Conservation (phyloP, 352 stramenopile species). For the Globisporangium splendens region DNA sequence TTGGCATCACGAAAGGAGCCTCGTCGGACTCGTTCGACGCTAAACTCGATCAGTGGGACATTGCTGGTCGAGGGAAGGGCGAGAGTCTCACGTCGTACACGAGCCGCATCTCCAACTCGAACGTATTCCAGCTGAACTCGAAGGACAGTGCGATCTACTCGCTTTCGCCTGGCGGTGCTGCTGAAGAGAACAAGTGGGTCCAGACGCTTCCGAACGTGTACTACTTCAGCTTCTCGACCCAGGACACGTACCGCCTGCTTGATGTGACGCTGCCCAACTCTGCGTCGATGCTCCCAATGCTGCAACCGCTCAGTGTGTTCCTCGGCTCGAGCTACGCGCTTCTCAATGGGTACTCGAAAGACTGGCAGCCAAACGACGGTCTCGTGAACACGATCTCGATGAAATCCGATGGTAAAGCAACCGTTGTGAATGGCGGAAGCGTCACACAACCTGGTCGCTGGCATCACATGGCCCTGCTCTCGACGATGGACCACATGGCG, state of each 20-base stretch:
- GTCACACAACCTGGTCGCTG: slow-evolving; percentile 17
- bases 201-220: slow-evolving; percentile 25
- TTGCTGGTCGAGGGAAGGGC: slow-evolving; percentile 5
- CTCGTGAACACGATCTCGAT: slow-evolving; percentile 22
- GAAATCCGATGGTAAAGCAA: slow-evolving; percentile 15
- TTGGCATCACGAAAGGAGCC: slow-evolving; percentile 11
- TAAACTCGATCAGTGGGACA: slow-evolving; percentile 33
- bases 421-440: slow-evolving; percentile 11
- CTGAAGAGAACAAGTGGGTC: slow-evolving; percentile 30
- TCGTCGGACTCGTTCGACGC: slow-evolving; percentile 18
- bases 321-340: slow-evolving; percentile 18
- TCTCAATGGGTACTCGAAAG: slow-evolving; percentile 1
- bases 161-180: slow-evolving; percentile 20
- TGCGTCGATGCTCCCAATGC: slow-evolving; percentile 16
- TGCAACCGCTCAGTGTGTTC: slow-evolving; percentile 19
- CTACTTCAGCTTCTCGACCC: slow-evolving; percentile 32
- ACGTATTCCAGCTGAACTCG: slow-evolving; percentile 11
- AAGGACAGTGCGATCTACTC: slow-evolving; percentile 27
- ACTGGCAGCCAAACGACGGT: slow-evolving; percentile 9
- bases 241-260: slow-evolving; percentile 23
- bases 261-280: slow-evolving; percentile 19
- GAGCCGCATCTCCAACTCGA: slow-evolving; percentile 19
- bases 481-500: slow-evolving; percentile 12
- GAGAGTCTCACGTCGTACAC: slow-evolving; percentile 26
- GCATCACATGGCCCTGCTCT: slow-evolving; percentile 15